phyloP scores from a whole-genome alignment of 2,329 filamentous ascomycete species.

The Alternaria sp. region DNA sequence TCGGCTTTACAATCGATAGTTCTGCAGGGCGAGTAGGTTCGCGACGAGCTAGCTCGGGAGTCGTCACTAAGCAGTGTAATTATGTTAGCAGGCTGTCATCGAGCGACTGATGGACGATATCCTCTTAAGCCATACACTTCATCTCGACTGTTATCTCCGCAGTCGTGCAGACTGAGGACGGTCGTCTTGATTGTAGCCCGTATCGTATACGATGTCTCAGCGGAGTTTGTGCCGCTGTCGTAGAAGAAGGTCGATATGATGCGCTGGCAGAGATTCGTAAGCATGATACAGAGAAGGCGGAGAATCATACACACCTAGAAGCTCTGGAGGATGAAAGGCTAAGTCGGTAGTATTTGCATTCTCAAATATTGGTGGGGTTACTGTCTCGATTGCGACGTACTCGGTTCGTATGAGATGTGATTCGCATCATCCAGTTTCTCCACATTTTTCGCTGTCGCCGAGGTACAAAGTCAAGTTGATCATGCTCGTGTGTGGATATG shows the following conservation, averaged over 20 bases:
- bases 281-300: not conserved
- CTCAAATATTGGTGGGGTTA: not conserved
- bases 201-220: not conserved
- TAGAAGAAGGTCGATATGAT: not conserved
- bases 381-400: not conserved
- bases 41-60: not conserved
- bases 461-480: not conserved
- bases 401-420: not conserved
- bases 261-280: not conserved
- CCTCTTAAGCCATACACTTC: not conserved
- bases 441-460: not conserved
- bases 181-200: not conserved
- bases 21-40: not conserved
- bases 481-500: not conserved
- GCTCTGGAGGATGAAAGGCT: not conserved
- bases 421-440: not conserved
- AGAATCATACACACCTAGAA: not conserved
- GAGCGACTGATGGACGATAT: not conserved
- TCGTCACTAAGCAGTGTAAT: not conserved
- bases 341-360: not conserved
- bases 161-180: not conserved
- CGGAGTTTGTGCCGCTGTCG: not conserved
- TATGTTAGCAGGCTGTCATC: not conserved
- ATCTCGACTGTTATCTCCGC: not conserved
- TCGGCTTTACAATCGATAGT: not conserved